Evolutionary conservation across 768 basidiomycete genomes (phyloP), one percentile per base, ranked within the genome.

Genomic region (Tricholomella constricta): DNA sequence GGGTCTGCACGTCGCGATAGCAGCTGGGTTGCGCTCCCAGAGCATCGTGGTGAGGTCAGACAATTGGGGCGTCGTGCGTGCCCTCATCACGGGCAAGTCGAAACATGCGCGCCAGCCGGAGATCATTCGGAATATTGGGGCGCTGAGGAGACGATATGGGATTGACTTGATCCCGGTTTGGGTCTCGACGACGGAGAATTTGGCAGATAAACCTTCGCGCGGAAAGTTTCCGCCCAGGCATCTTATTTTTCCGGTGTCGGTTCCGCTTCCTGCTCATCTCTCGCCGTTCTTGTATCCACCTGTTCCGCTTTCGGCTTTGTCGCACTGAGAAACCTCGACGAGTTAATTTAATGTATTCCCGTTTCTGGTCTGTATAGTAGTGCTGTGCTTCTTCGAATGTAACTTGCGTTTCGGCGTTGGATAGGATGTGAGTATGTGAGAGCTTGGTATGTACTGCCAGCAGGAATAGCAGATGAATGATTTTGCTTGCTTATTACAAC

Each of bases 21-120:
- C 68, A 0, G 43, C 62, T 0, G 64, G 65, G 1, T 57, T 63
- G 27, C 45, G 31, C 0, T 54, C 65, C 5, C 59, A 54, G 5
- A 65, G 65, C 17, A 38, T 77, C 3, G 37, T 52, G 0, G 48
- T 81, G 1, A 65, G 66, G 6, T 78, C 74, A 0, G 77, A 81
- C 55, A 79, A 80, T 51, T 29, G 57, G 6, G 74, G 73, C 0
- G 73, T 78, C 0, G 65, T 81, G 14, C 59, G 64, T 0, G 69
- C 74, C 0, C 54, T 78, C 5, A 55, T 53, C 5, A 62, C 61
- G 1, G 57, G 62, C 3, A 45, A 20, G 8, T 69, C 69, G 22
- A 63, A 64, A 7, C 54, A 63, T 7, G 25, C 45, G 0, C 59
- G 66, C 19, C 69, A 71, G 20, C 64, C 65, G 27, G 51, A 17